Evolutionary conservation across 257 asterid genomes (phyloP), one percentile per base, ranked within the genome.

Genomic region (Salvia rosmarinus): DNA sequence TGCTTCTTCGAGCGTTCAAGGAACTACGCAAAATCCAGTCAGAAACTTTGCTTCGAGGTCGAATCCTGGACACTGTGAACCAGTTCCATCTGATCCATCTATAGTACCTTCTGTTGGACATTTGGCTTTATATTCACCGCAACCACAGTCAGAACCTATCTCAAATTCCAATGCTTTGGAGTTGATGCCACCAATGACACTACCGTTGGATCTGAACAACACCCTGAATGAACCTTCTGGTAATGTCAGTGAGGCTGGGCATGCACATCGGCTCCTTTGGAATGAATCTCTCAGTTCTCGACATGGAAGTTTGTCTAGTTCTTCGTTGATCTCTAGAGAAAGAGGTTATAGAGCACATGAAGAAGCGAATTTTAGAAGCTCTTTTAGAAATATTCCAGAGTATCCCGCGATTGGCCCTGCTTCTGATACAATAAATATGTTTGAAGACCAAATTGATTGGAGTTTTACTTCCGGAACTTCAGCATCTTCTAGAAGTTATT

Each of bases 391-490:
- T 67, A 80, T 55, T 75, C 77, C 68, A 11, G 90, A 84, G 59
- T 79, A 76, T 71, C 80, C 85, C 65, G 67, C 74, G 60, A 77
- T 68, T 66, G 79, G 67, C 52, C 50, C 91, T 61, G 77, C 79
- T 68, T 46, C 87, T 2, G 95, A 85, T 78, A 69, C 86, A n/a
- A 81, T 83, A 82, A 79, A 72, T 74, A 23, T 75, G 34, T 51
- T 62, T 54, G 86, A 65, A 56, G 89, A 88, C 34, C 85, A 88
- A 59, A 78, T 85, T n/a, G 86, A 75, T 64, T 87, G 95, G 95
- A 80, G 88, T 73, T 83, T 82, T 69, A 72, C 81, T 35, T 83
- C 89, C 61, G 89, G 80, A 54, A 68, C 82, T 70, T 75, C 85
- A 4, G 52, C 75, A 47, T 79, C 86, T 74, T 82, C 85, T 21